These are phyloP conservation scores for Epichloe typhina DNA, from an alignment of 2,329 filamentous ascomycete genomes.

Conservation along the genomic window DNA sequence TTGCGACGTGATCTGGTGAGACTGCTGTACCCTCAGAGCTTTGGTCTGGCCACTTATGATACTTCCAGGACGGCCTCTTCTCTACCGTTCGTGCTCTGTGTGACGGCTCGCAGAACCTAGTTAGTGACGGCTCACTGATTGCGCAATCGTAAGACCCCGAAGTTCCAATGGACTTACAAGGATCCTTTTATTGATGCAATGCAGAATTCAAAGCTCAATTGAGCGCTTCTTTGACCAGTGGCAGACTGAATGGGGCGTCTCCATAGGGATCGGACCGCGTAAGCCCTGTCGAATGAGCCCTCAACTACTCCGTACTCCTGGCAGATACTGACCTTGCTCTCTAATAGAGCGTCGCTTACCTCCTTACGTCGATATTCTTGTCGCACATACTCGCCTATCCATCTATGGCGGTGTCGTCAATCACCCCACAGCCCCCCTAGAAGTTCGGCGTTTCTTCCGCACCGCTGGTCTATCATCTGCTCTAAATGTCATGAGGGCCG, in stretches of 20 bases:
- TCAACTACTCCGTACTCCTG: too few relatives aligned
- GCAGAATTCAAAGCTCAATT: conserved; percentile 41
- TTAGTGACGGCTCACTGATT: conserved; percentile 37
- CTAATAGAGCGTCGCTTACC: conserved; percentile 37
- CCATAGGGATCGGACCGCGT: conserved; percentile 38
- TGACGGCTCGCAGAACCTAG: conserved; percentile 37
- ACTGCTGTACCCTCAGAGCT: too few relatives aligned
- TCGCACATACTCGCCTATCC: conserved; percentile 60
- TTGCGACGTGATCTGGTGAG: conserved; percentile 51
- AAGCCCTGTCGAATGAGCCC: conserved; percentile 13
- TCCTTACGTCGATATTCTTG: conserved; percentile 62
- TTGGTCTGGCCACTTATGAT: too few relatives aligned
- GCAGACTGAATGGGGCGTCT: conserved; percentile 48
- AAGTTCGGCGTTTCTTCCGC: conserved; percentile 61
- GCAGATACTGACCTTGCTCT: neutral
- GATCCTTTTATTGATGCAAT: neutral
- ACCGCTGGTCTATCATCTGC: conserved; percentile 58
- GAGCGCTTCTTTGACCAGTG: conserved; percentile 53
- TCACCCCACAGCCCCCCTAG: conserved; percentile 56
- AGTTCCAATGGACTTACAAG: too few relatives aligned
- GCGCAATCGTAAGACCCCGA: conserved; percentile 28
- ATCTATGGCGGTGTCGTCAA: conserved; percentile 65
- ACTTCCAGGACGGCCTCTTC: conserved; percentile 38
- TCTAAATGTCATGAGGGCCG: conserved; percentile 60
- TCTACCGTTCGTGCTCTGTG: conserved; percentile 44